phyloP scores from a whole-genome alignment of 371 early-diverging fungal species.

The Capniomyces stellatus region DNA sequence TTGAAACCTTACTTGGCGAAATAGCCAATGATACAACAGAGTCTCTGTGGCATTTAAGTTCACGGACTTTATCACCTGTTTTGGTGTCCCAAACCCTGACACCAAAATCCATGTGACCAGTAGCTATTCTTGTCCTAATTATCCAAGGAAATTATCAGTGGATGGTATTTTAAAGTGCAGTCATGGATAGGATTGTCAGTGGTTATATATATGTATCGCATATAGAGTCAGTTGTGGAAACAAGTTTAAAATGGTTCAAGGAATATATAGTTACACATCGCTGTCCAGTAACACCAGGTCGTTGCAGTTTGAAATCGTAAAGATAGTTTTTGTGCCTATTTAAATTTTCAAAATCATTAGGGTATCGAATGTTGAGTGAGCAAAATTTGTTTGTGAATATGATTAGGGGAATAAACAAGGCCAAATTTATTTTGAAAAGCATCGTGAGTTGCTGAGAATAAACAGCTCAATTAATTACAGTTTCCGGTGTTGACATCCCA shows the following conservation, averaged over 20 bases:
- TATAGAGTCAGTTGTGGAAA: no score
- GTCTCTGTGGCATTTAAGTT: constrained; percentile 64
- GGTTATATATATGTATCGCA: no score
- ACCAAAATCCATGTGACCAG: constrained; percentile 84
- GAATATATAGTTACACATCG: constrained; percentile 50
- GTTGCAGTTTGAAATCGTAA: constrained; percentile 85
- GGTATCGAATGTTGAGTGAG: background rate
- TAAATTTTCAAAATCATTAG: no score
- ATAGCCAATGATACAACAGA: constrained; percentile 71
- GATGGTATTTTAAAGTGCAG: no score
- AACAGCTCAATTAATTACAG: constrained; percentile 9
- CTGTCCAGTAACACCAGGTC: constrained; percentile 67
- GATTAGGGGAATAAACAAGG: no score
- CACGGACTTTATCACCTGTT: constrained; percentile 60
- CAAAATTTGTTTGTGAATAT: no score
- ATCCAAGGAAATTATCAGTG: no score
- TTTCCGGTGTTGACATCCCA: constrained; percentile 79
- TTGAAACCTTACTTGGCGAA: constrained; percentile 19
- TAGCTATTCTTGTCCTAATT: constrained; percentile 35
- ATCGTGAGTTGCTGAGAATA: no score
- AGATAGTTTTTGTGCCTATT: constrained; percentile 64
- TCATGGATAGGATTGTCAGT: no score
- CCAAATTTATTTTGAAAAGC: no score
- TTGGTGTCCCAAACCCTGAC: constrained; percentile 81
- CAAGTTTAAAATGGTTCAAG: no score